Evolutionary conservation across 257 asterid species (phyloP).

Genomic region (Scutellaria minor): DNA sequence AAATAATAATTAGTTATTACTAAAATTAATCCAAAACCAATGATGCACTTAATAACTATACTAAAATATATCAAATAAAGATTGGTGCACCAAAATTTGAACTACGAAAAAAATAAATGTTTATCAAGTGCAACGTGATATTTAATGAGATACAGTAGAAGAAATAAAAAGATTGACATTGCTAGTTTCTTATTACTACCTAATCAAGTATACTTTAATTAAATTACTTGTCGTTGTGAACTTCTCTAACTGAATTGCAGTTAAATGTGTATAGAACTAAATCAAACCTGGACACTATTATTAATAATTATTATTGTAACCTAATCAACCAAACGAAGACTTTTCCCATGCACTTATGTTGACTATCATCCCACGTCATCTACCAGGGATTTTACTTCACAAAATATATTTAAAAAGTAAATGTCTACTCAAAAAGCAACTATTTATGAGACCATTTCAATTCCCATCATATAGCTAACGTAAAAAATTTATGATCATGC

Average conservation of each 20-base stretch:
- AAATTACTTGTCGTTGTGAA: slow-evolving; percentile 28
- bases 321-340: slow-evolving; percentile 40
- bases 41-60: neutral
- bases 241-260: slow-evolving; percentile 33
- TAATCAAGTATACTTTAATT: neutral
- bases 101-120: neutral
- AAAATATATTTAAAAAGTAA: neutral
- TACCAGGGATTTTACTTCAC: slow-evolving; percentile 4
- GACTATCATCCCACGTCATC: slow-evolving; percentile 21
- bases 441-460: too few relatives aligned
- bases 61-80: neutral
- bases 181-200: neutral
- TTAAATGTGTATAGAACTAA: neutral
- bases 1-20: neutral
- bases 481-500: too few relatives aligned
- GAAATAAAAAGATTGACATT: neutral
- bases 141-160: neutral
- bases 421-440: too few relatives aligned
- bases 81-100: neutral
- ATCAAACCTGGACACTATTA: neutral
- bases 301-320: neutral
- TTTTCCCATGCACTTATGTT: slow-evolving; percentile 22
- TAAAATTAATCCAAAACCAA: neutral
- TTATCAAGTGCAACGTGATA: too few relatives aligned
- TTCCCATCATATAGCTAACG: too few relatives aligned